These are phyloP conservation scores for Botrytis elliptica DNA, from an alignment of 2,329 filamentous ascomycete species.

Conservation along the genomic window DNA sequence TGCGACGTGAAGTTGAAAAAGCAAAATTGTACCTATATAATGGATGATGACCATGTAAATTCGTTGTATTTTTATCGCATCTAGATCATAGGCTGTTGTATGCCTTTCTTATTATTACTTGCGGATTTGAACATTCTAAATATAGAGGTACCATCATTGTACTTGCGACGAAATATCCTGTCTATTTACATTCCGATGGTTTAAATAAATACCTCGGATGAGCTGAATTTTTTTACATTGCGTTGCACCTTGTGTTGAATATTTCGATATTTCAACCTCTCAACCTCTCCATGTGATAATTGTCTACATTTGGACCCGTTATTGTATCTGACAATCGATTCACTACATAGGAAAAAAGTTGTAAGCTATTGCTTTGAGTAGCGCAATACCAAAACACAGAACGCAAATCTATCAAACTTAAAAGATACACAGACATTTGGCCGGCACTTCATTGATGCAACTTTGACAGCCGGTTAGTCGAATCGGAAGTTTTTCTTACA, in stretches of 20 bases:
- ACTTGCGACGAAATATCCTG: neutral
- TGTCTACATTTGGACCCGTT: too few species aligned
- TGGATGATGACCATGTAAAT: constrained; percentile 16
- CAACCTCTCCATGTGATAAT: too few species aligned
- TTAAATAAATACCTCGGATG: too few species aligned
- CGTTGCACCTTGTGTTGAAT: neutral
- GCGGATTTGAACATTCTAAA: neutral
- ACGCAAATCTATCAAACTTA: neutral
- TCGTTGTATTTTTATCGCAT: constrained; percentile 21
- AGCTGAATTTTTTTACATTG: neutral
- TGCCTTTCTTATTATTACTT: neutral
- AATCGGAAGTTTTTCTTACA: neutral
- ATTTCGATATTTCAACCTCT: too few species aligned
- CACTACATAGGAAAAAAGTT: neutral
- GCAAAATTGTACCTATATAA: constrained; percentile 25
- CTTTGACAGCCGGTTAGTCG: constrained; percentile 2
- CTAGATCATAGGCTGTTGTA: neutral
- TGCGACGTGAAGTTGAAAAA: constrained; percentile 2
- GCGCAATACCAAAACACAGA: neutral
- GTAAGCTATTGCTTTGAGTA: neutral
- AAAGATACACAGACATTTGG: constrained; percentile 4
- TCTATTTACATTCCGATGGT: constrained; percentile 1
- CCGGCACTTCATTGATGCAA: neutral
- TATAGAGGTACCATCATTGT: neutral
- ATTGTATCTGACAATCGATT: neutral